These are phyloP conservation scores for Lactifluus volemus DNA, from an alignment of 768 basidiomycete species.

Conservation along the genomic window DNA sequence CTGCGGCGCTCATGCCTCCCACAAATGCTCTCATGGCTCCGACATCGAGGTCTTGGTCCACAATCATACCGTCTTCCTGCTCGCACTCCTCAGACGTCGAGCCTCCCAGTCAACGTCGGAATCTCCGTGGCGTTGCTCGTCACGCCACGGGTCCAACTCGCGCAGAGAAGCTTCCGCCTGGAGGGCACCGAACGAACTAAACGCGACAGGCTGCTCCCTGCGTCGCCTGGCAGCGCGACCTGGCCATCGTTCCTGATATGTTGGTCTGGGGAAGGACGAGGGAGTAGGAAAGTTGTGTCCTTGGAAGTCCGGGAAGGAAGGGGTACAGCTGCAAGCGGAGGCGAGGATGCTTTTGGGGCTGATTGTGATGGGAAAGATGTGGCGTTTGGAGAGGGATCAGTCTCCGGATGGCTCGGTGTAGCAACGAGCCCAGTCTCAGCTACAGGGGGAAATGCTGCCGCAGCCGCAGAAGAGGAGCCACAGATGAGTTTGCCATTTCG, in stretches of 20 bases:
- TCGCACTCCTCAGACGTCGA: constrained; percentile 18
- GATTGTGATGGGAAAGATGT: background rate
- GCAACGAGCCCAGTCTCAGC: constrained; percentile 31
- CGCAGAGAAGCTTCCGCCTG: constrained; percentile 44
- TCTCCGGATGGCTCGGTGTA: constrained; percentile 43
- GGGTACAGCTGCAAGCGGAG: constrained; percentile 1
- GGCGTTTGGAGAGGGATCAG: background rate
- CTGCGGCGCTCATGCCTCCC: constrained; percentile 40
- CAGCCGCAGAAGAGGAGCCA: background rate
- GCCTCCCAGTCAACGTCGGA: constrained; percentile 65
- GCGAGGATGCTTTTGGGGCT: background rate
- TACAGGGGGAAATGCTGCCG: background rate
- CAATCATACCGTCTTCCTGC: constrained; percentile 30
- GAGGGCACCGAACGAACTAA: constrained; percentile 46
- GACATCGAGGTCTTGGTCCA: constrained; percentile 46
- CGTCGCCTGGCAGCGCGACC: constrained; percentile 18
- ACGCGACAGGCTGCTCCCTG: constrained; percentile 26
- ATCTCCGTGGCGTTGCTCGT: constrained; percentile 50
- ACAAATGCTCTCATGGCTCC: constrained; percentile 48
- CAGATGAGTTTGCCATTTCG: constrained; percentile 24
- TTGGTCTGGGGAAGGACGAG: constrained; percentile 24
- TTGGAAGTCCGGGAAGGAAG: constrained; percentile 22
- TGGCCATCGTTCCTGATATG: constrained; percentile 19
- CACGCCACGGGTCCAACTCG: constrained; percentile 32
- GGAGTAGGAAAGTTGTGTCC: constrained; percentile 31